phyloP scores from a whole-genome alignment of 2,329 filamentous ascomycete genomes.

The Ophidiomyces ophidiicola region DNA sequence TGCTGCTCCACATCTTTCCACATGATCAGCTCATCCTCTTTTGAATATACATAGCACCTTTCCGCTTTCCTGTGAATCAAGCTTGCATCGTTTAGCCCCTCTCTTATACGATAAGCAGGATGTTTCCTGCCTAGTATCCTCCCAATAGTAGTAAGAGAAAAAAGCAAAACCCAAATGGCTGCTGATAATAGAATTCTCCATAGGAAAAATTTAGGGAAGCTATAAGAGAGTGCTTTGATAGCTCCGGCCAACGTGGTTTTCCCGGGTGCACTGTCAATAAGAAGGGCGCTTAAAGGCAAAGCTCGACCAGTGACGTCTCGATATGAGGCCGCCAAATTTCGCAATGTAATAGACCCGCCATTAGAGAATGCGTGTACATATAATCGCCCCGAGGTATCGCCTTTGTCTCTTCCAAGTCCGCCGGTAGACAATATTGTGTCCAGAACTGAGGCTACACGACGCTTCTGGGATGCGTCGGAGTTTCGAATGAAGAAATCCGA shows the following conservation, averaged over 20 bases:
- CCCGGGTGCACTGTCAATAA: constrained; percentile 39
- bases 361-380: constrained; percentile 42
- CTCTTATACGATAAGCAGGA: constrained; percentile 21
- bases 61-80: constrained; percentile 13
- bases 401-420: constrained; percentile 9
- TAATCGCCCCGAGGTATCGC: constrained; percentile 18
- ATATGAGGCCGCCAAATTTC: constrained; percentile 31
- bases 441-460: constrained; percentile 26
- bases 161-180: constrained; percentile 20
- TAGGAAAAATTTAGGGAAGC: constrained; percentile 24
- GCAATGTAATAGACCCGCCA: constrained; percentile 34
- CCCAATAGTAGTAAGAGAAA: constrained; percentile 16
- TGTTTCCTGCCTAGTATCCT: constrained; percentile 18
- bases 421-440: constrained; percentile 23
- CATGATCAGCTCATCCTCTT: constrained; percentile 28
- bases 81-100: constrained; percentile 24
- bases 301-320: constrained; percentile 22
- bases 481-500: constrained; percentile 25
- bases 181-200: constrained; percentile 21
- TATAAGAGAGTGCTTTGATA: constrained; percentile 27
- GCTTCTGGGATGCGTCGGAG: constrained; percentile 17
- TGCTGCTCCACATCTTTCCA: constrained; percentile 29
- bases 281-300: constrained; percentile 31
- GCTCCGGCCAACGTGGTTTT: constrained; percentile 19
- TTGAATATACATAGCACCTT: constrained; percentile 33